Evolutionary conservation across 805 yeast species (phyloP), one percentile per base, ranked within the genome.

Genomic region (Teunomyces gatunensis): DNA sequence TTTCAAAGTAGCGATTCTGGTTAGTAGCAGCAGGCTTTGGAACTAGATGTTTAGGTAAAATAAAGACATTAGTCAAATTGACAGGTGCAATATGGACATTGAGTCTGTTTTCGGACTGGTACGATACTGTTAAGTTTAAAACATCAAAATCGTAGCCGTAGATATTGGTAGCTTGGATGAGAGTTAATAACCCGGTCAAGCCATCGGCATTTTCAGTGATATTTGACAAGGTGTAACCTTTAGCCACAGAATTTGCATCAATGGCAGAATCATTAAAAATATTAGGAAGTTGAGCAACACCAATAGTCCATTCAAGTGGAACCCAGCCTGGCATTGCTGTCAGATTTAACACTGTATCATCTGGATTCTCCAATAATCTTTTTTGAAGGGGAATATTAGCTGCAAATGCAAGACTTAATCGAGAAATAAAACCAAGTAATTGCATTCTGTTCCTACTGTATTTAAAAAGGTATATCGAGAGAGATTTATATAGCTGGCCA

Each of bases 71-170:
- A 9, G 63, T 54, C 27, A 50, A 44, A 36, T 59, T 49, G 4
- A 44, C 37, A 3, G 64, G 64, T 33, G 52, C 53, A 21, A 60
- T 59, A 20, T 47, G 54, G 15, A 60, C 60, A 39, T 56, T 56
- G 30, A 60, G 43, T 36, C 64, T 43, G 5, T 45, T 25, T 21
- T 27, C 43, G 6, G 55, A 18, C 46, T 60, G 63, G 43, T 58
- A 55, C 17, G 54, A 54, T 12, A 59, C 63, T 3, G 55, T 49
- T 33, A 60, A 52, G 30, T 47, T 54, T 51, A 60, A 53, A 10
- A 28, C 39, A n/a, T 58, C 55, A 41, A 55, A 60, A 37, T 60
- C 64, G 32, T 55, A 55, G 18, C 64, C 64, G 42, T 58, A 59
- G 18, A 60, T 53, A 47, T 60, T 50, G 30, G 63, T 56, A 11